Percentiles rank a stretch among this genome's conserved stretches.
These are phyloP conservation scores for Suhomyces sp. DNA, from an alignment of 805 yeast genomes.

Conservation along the genomic window DNA sequence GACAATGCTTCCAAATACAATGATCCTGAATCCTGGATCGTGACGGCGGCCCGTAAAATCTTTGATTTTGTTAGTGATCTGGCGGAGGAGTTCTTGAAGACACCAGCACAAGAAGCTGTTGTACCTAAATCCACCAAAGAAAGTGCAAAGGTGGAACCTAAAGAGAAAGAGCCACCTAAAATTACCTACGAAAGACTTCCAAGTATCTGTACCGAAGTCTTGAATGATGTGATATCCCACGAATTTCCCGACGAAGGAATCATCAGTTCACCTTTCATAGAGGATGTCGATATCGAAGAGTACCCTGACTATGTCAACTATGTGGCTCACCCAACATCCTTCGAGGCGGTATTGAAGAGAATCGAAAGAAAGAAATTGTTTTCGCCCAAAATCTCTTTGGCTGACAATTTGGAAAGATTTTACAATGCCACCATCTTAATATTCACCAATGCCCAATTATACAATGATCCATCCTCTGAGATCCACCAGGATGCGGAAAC, in stretches of 20 bases:
- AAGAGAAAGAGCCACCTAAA: conserved; percentile 7
- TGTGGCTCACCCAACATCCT: conserved; percentile 72
- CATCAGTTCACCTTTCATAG: conserved; percentile 71
- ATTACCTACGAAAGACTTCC: conserved; percentile 21
- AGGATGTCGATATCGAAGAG: conserved; percentile 64
- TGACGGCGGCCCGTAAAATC: conserved; percentile 59
- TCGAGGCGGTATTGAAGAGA: conserved; percentile 55
- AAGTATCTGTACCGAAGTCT: conserved; percentile 19
- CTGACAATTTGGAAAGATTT: conserved; percentile 58
- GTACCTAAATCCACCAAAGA: conserved; percentile 13
- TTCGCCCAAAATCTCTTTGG: conserved; percentile 18
- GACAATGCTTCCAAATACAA: conserved; percentile 42
- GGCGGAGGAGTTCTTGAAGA: conserved; percentile 33
- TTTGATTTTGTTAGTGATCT: conserved; percentile 56
- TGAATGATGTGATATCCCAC: conserved; percentile 43
- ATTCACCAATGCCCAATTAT: conserved; percentile 75
- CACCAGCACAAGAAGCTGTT: conserved; percentile 3
- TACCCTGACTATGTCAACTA: conserved; percentile 81
- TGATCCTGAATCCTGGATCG: conserved; percentile 53
- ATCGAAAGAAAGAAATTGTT: conserved; percentile 50
- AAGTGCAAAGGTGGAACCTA: neutral
- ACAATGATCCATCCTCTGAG: conserved; percentile 70
- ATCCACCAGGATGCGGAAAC: conserved; percentile 70
- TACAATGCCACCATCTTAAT: conserved; percentile 58
- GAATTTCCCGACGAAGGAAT: conserved; percentile 50